Base-by-base conservation (phyloP, 495 filamentous ascomycete genomes). In the Staphylotrichum longicolle region DNA sequence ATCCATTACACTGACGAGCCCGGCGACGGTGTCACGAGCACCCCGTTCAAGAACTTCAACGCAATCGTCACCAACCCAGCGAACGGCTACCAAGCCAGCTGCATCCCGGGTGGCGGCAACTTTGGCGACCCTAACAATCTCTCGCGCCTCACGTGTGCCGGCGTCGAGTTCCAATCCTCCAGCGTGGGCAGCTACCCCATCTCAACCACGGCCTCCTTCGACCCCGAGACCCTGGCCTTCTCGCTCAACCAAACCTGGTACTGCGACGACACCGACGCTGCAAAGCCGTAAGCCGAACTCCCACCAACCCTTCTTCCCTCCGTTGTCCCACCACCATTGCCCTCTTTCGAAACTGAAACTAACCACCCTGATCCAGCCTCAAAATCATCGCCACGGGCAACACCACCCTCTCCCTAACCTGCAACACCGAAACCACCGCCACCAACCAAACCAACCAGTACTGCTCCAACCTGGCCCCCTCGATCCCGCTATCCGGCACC, bases 241-340 rank as follows among this genome's bases (percentile, higher is more conserved):
- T 39, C 37, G 9, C 33, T 74, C 27, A 72, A 65, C 46, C 66
- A 74, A 39, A 70, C 71, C 9, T 74, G 70, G 71, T 74, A 58
- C 48, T 74, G 71, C 58, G 70, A 70, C 37, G 68, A 69, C 30
- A 35, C 15, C 6, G 62, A 70, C 57, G 64, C 70, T 0, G 63
- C 59, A n/a, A 72, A 66, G 54, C 70, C 70, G 69, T 71, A 53
- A 63, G 71, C 55, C 20, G 1, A 27, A 27, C 20, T 1, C 20
- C 20, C 20, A 27, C 20, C 20, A 10, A 27, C 12, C 9, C 20
- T 12, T 14, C 39, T 30, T 15, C 44, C 7, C 14, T 49, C 35
- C 8, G 1, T 41, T 39, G 15, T 15, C 27, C 45, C 4, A 41
- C 3, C 44, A 5, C 9, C 9, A 32, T 20, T 37, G 15, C 4